phyloP scores from a whole-genome alignment of 371 early-diverging fungal species.

The Mycotypha africana region DNA sequence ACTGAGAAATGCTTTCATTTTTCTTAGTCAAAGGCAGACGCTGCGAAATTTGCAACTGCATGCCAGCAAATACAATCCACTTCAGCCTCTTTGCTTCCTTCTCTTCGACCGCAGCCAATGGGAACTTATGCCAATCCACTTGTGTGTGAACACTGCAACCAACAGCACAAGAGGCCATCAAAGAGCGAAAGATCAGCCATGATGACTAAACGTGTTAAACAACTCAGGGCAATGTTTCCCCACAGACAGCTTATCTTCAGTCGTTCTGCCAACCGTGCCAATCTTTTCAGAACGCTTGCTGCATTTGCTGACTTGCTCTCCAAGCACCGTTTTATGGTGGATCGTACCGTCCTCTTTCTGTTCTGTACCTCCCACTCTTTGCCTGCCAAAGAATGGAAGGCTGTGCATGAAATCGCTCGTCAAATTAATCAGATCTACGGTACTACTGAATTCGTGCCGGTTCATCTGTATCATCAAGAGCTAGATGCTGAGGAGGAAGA shows the following conservation, averaged over 20 bases:
- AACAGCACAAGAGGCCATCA: too few relatives aligned
- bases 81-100: neutral
- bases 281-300: slow-evolving; percentile 8
- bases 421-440: slow-evolving; percentile 23
- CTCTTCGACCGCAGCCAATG: neutral
- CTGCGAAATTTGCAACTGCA: neutral
- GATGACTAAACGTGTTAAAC: neutral
- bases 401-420: slow-evolving; percentile 17
- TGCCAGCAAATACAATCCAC: neutral
- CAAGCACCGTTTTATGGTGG: slow-evolving; percentile 3
- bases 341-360: slow-evolving; percentile 6
- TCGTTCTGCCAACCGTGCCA: slow-evolving; percentile 4
- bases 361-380: slow-evolving; percentile 2
- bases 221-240: slow-evolving; percentile 8
- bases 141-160: too few relatives aligned
- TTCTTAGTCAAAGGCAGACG: neutral
- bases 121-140: neutral
- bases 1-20: neutral
- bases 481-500: slow-evolving; percentile 13
- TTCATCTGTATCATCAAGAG: slow-evolving; percentile 22
- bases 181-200: too few relatives aligned
- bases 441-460: slow-evolving; percentile 14
- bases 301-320: neutral
- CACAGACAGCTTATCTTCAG: slow-evolving; percentile 15
- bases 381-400: slow-evolving; percentile 1